These are phyloP conservation scores for Tricholomella constricta DNA, from an alignment of 768 basidiomycete species.

Conservation along the genomic window DNA sequence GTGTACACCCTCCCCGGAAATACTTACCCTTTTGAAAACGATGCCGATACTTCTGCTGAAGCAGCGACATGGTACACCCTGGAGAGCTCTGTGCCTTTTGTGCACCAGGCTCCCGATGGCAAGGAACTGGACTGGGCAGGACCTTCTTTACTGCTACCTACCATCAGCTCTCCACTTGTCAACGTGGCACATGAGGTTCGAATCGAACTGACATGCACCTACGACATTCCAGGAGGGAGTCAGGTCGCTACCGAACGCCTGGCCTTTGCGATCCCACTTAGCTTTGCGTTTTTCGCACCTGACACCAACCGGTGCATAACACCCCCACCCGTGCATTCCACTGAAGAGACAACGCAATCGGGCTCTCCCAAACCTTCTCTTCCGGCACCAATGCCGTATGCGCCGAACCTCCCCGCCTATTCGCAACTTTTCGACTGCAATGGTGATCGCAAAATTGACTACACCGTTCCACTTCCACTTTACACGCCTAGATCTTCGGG, in stretches of 20 bases:
- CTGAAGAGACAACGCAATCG: neutral
- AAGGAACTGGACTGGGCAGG: conserved; percentile 41
- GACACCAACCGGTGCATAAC: conserved; percentile 15
- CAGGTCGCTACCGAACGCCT: conserved; percentile 35
- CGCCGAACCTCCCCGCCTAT: conserved; percentile 62
- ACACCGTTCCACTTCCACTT: conserved; percentile 60
- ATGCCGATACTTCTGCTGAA: conserved; percentile 28
- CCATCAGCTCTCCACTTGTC: conserved; percentile 56
- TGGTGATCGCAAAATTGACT: conserved; percentile 73
- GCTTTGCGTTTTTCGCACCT: conserved; percentile 48
- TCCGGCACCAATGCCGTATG: conserved; percentile 19
- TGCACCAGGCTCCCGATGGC: conserved; percentile 26
- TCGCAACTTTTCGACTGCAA: conserved; percentile 76
- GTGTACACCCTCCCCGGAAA: conserved; percentile 49
- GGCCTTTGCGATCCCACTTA: conserved; percentile 51
- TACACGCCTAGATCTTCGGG: conserved; percentile 48
- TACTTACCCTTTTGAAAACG: conserved; percentile 50
- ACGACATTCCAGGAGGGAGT: conserved; percentile 44
- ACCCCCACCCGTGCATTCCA: conserved; percentile 13
- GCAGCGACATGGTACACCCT: conserved; percentile 59
- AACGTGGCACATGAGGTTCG: conserved; percentile 54
- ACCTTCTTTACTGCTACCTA: conserved; percentile 42
- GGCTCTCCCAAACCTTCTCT: conserved; percentile 13
- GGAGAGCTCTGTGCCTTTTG: conserved; percentile 55
- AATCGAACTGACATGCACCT: conserved; percentile 58